Evolutionary conservation across 352 stramenopile genomes (phyloP).

Genomic region (Pythium scleroteichum): DNA sequence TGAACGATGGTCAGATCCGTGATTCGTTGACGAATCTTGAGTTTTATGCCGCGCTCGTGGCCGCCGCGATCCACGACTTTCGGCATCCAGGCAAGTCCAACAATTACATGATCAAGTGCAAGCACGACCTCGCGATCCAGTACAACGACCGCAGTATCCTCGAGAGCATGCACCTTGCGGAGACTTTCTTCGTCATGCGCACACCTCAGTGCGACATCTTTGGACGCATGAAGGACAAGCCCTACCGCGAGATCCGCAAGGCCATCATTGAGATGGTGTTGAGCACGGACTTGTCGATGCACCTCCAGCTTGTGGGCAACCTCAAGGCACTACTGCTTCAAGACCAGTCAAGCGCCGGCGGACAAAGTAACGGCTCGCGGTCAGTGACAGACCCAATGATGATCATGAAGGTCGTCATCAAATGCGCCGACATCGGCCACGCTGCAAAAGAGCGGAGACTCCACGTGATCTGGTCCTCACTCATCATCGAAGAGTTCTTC

Average conservation of each 20-base stretch:
- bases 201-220: slow-evolving; percentile 80
- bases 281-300: slow-evolving; percentile 82
- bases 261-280: slow-evolving; percentile 90
- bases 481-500: slow-evolving; percentile 96
- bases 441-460: slow-evolving; percentile 83
- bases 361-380: slow-evolving; percentile 12
- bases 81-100: slow-evolving; percentile 83
- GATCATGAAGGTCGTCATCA: slow-evolving; percentile 89
- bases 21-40: slow-evolving; percentile 77
- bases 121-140: slow-evolving; percentile 74
- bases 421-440: slow-evolving; percentile 93
- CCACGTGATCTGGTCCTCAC: slow-evolving; percentile 89
- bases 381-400: slow-evolving; percentile 77
- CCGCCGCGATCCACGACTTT: slow-evolving; percentile 85
- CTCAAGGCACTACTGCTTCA: slow-evolving; percentile 76
- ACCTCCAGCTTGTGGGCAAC: slow-evolving; percentile 77
- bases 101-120: slow-evolving; percentile 83
- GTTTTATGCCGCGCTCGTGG: slow-evolving; percentile 77
- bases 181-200: slow-evolving; percentile 82
- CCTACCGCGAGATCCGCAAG: slow-evolving; percentile 78
- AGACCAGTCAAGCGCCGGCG: slow-evolving; percentile 36
- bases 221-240: slow-evolving; percentile 73
- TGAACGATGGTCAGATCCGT: slow-evolving; percentile 71
- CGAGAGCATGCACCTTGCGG: slow-evolving; percentile 86
- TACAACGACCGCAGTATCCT: slow-evolving; percentile 87